Evolutionary conservation across 257 asterid genomes (phyloP).

Genomic region (Paraleonurus japonicus): DNA sequence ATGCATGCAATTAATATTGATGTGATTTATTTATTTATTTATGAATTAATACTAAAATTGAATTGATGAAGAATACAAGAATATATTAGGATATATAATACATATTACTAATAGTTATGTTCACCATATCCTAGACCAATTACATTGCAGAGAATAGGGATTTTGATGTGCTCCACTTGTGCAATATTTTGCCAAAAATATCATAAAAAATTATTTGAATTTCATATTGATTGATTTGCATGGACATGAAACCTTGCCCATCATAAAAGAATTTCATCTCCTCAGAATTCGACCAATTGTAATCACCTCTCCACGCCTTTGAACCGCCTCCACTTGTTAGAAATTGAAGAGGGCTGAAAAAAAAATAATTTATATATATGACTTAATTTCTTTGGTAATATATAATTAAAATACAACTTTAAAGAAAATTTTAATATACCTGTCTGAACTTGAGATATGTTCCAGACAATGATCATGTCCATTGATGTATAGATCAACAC

Average conservation of each 20-base stretch:
- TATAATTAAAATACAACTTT: too few species aligned
- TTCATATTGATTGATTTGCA: slow-evolving; percentile 34
- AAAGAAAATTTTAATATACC: slow-evolving; percentile 14
- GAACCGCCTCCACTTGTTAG: slow-evolving; percentile 51
- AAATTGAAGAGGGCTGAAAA: slow-evolving; percentile 35
- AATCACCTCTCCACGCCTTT: slow-evolving; percentile 41
- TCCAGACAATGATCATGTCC: slow-evolving; percentile 54
- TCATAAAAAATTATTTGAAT: slow-evolving; percentile 36
- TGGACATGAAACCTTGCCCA: slow-evolving; percentile 47
- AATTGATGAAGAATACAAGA: too few species aligned
- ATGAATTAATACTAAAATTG: too few species aligned
- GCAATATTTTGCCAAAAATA: slow-evolving; percentile 37
- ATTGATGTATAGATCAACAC: slow-evolving; percentile 45
- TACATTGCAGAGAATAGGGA: slow-evolving; percentile 23
- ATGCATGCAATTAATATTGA: too few species aligned
- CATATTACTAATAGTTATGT: too few species aligned
- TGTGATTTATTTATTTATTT: too few species aligned
- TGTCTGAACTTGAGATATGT: slow-evolving; percentile 37
- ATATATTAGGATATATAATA: too few species aligned
- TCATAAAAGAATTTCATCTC: slow-evolving; percentile 43
- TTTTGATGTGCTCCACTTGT: slow-evolving; percentile 38
- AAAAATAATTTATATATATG: too few species aligned
- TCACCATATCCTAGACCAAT: not conserved
- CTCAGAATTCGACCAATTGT: slow-evolving; percentile 16
- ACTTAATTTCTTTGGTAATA: too few species aligned